Percentiles rank a stretch among this genome's conserved stretches.
Conservation (phyloP, 2,329 filamentous ascomycete species). For the Stachybotrys chartarum region DNA sequence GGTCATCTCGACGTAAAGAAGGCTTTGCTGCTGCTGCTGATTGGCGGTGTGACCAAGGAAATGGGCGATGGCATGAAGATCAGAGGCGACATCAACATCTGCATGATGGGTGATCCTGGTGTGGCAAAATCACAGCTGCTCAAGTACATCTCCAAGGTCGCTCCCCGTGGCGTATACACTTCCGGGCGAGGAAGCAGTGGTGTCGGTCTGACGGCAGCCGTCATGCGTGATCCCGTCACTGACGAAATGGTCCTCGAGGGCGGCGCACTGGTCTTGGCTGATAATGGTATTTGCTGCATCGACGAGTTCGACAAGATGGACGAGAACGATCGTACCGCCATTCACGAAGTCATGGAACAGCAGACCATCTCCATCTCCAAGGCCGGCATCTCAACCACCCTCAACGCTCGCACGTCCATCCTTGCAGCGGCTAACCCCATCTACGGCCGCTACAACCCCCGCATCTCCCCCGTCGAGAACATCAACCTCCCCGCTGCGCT, state of each 20-base stretch:
- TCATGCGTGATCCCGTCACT: conserved; percentile 77
- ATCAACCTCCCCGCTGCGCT: conserved; percentile 98
- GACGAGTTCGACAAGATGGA: conserved; percentile 91
- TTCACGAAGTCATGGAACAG: conserved; percentile 86
- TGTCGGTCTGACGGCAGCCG: conserved; percentile 74
- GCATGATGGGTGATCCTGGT: conserved; percentile 98
- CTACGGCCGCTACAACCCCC: conserved; percentile 96
- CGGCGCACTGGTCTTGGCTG: conserved; percentile 70
- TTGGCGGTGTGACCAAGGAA: conserved; percentile 92
- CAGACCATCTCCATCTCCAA: conserved; percentile 83
- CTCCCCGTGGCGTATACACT: conserved; percentile 83
- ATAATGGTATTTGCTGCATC: conserved; percentile 81
- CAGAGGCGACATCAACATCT: conserved; percentile 97
- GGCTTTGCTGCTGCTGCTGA: conserved; percentile 86
- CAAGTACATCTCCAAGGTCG: conserved; percentile 98
- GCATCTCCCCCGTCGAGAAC: conserved; percentile 94
- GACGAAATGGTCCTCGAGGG: conserved; percentile 81
- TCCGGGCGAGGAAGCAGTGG: conserved; percentile 75
- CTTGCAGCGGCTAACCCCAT: conserved; percentile 94
- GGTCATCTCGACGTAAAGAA: conserved; percentile 98
- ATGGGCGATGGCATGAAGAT: conserved; percentile 99
- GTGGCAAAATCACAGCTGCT: conserved; percentile 97
- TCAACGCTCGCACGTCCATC: conserved; percentile 94
- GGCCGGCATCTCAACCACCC: conserved; percentile 62
- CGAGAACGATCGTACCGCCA: conserved; percentile 72